Evolutionary conservation across 345 rosid species (phyloP), one percentile per base, ranked within the genome.

Genomic region (Populus pruinosa): DNA sequence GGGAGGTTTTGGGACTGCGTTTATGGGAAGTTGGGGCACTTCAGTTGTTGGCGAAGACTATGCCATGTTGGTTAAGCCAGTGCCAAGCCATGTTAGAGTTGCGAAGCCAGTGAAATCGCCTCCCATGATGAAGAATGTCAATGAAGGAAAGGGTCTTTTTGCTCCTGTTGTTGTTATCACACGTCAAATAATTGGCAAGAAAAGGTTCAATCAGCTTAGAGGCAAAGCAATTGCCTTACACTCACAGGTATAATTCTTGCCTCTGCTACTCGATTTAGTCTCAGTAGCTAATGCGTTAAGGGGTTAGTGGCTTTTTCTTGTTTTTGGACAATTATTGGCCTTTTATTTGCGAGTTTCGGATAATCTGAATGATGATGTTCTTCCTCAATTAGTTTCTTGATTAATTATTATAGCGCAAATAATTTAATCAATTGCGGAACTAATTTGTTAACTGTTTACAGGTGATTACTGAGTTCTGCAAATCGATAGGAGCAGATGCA

Each of bases 191-290:
- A 69, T 92, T 23, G 99, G 98, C 67, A 96, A 91, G 87, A 96
- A 93, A 81, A 87, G 83, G 79, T 96, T 96, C 84, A 93, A 93
- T 81, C 99, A 96, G 89, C 78, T 93, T 33, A 79, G 99, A 76
- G 99, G 99, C 76, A 96, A 96, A 87, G 99, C 98, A 23, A 93
- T 96, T 81, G 97, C 99, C 39, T 85, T 93, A 59, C 99, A 96
- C 85, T 96, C 99, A 10, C 99, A 96, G 97, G 99, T 92, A 79
- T 14, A 17, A 1, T 17, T 69, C 39, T 38, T 43, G 4, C 6
- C 20, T 14, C 20, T 63, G 20, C 0, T 18, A 1, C 14, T 55
- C 4, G 63, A 16, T 55, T 35, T 21, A 3, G 2, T 8, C 3
- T 9, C 17, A 11, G 5, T 5, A 6, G 53, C 6, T 2, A 23